Percentiles rank a stretch among this genome's conserved stretches.
Conservation (phyloP, 2,329 filamentous ascomycete species). For the Aspergillus melleus region DNA sequence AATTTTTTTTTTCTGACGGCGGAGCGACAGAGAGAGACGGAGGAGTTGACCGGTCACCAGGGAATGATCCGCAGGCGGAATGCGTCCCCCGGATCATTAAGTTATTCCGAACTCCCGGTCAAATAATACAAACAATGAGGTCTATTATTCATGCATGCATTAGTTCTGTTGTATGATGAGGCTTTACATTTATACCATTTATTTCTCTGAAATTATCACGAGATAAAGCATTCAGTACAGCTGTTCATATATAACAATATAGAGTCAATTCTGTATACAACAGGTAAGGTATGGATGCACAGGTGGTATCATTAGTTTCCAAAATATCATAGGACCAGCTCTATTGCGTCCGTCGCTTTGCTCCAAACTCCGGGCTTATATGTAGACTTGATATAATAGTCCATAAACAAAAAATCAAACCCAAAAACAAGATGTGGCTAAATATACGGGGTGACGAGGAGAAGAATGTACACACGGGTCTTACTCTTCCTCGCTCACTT, state of each 20-base stretch:
- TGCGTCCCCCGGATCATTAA: background rate
- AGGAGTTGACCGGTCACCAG: background rate
- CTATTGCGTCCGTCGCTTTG: background rate
- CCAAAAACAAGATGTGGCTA: slow-evolving; percentile 1
- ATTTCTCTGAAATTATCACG: too few species aligned
- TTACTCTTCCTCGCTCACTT: slow-evolving; percentile 67
- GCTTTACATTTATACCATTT: too few species aligned
- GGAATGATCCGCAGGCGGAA: background rate
- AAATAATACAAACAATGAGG: background rate
- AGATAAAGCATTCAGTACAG: background rate
- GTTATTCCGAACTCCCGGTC: background rate
- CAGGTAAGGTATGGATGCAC: background rate
- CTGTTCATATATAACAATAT: background rate
- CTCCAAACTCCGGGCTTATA: slow-evolving; percentile 11
- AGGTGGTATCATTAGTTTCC: slow-evolving; percentile 16
- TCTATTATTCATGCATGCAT: background rate
- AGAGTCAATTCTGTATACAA: background rate
- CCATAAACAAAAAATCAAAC: background rate
- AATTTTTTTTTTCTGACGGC: background rate
- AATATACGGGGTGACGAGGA: background rate
- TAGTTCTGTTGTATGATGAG: too few species aligned
- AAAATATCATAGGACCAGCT: background rate
- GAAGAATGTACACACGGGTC: slow-evolving; percentile 3
- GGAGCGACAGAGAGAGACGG: background rate
- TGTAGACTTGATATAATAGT: slow-evolving; percentile 3